Evolutionary conservation across 495 filamentous ascomycete species (phyloP).

Genomic region (Lichenothelia convexa): DNA sequence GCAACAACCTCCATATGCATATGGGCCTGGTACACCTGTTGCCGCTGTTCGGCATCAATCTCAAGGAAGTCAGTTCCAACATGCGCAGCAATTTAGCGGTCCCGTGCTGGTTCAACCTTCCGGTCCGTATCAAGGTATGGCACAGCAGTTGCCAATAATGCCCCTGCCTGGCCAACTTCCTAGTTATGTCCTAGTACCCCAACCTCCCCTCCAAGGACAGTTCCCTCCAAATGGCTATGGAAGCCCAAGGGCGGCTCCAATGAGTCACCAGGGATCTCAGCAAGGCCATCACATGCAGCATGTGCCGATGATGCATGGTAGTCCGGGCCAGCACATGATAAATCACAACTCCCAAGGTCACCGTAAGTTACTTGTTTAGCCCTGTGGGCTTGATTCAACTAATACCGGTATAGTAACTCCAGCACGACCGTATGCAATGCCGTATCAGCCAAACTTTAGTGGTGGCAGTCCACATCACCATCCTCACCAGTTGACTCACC

Average conservation of each 20-base stretch:
- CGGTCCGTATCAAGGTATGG: too few species aligned
- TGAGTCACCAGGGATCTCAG: constrained; percentile 44
- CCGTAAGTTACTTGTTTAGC: constrained; percentile 8
- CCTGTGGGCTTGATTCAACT: background rate
- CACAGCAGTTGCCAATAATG: too few species aligned
- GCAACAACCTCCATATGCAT: constrained; percentile 47
- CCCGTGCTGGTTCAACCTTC: constrained; percentile 68
- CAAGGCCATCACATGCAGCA: constrained; percentile 20
- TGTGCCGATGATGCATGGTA: constrained; percentile 12
- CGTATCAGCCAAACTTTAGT: too few species aligned
- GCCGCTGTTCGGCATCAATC: constrained; percentile 7
- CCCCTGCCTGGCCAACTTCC: too few species aligned
- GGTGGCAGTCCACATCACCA: too few species aligned
- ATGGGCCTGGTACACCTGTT: constrained; percentile 39
- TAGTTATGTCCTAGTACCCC: too few species aligned
- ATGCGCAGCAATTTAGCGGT: constrained; percentile 25
- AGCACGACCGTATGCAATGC: too few species aligned
- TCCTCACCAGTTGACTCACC: too few species aligned
- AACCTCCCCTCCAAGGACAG: constrained; percentile 46
- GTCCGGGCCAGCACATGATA: constrained; percentile 10
- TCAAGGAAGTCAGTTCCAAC: constrained; percentile 3
- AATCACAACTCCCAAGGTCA: constrained; percentile 7
- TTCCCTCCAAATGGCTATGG: constrained; percentile 51
- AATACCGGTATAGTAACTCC: too few species aligned
- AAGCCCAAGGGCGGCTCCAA: constrained; percentile 62